These are phyloP conservation scores for Ballota nigra DNA, from an alignment of 257 asterid genomes.

Conservation along the genomic window DNA sequence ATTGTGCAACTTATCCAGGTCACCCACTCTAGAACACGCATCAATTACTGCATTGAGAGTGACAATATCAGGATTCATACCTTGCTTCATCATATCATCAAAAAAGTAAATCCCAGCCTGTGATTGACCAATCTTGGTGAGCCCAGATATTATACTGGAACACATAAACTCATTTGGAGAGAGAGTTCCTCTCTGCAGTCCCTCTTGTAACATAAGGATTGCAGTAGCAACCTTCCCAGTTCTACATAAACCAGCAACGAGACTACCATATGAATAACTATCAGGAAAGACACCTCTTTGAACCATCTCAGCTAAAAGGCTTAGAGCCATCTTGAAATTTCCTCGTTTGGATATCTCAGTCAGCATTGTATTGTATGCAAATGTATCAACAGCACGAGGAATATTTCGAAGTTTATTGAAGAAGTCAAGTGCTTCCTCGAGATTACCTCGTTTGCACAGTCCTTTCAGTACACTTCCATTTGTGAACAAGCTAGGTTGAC, in stretches of 20 bases:
- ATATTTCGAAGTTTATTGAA: slow-evolving; percentile 44
- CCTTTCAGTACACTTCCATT: slow-evolving; percentile 71
- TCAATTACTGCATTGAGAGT: slow-evolving; percentile 62
- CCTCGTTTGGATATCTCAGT: slow-evolving; percentile 54
- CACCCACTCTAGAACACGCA: slow-evolving; percentile 69
- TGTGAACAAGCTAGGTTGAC: slow-evolving; percentile 59
- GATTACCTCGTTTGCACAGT: slow-evolving; percentile 61
- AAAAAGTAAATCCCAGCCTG: slow-evolving; percentile 53
- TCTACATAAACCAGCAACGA: slow-evolving; percentile 65
- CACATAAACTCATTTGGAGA: slow-evolving; percentile 51
- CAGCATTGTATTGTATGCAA: slow-evolving; percentile 61
- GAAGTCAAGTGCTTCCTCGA: slow-evolving; percentile 54
- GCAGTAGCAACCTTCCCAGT: slow-evolving; percentile 62
- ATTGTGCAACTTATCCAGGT: slow-evolving; percentile 36
- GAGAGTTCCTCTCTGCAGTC: slow-evolving; percentile 39
- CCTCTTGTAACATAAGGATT: slow-evolving; percentile 55
- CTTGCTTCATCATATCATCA: slow-evolving; percentile 49
- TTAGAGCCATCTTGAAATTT: slow-evolving; percentile 39
- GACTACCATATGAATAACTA: slow-evolving; percentile 50
- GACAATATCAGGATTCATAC: slow-evolving; percentile 53
- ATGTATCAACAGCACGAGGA: slow-evolving; percentile 45
- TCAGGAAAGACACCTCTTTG: slow-evolving; percentile 57
- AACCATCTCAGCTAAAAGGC: slow-evolving; percentile 64
- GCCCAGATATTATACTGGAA: slow-evolving; percentile 70
- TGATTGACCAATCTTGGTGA: slow-evolving; percentile 65